Evolutionary conservation across 352 stramenopile species (phyloP), one percentile per base, ranked within the genome.

Genomic region (Phytophthora meadii): DNA sequence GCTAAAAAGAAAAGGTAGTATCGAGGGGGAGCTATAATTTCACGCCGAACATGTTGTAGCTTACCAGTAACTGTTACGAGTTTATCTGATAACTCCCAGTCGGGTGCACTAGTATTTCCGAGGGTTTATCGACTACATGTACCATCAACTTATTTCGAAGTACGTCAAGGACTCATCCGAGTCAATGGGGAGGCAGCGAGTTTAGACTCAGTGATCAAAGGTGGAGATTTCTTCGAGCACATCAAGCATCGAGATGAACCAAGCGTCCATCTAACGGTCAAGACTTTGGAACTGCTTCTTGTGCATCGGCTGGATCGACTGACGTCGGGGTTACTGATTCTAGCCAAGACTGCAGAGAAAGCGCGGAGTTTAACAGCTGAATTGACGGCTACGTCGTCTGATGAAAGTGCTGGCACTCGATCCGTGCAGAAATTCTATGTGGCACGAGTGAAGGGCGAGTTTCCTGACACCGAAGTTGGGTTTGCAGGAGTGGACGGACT

Each of bases 301-400:
- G 90, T 98, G 41, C 94, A 99, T 79, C 94, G 96, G 19, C 70
- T 99, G 14, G 96, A 99, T 82, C 83, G 93, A 53, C 71, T 99
- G 10, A 99, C 96, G 19, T 98, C 91, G 0, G 83, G 83, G 4
- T 58, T 92, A 24, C 40, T 89, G 28, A 53, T 92, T 14, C 68
- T 92, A 7, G 75, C 78, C 58, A 92, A 88, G 45, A 73, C 70
- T 2, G 6, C 70, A n/a, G n/a, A n/a, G 12, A 86, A 74, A 36
- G 84, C 84, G 19, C 70, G 73, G 3, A 58, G 54, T 50, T 53
- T 92, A 7, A 79, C 66, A 17, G 53, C 69, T 14, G 74, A 84
- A 30, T 72, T 89, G 25, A 71, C 54, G n/a, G 59, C 59, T 22
- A 68, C 50, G 45, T 68, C 54, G 41, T 68, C 56, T 5, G 49